These are phyloP conservation scores for Fusarium xylarioides DNA, from an alignment of 2,329 filamentous ascomycete genomes.

Conservation along the genomic window DNA sequence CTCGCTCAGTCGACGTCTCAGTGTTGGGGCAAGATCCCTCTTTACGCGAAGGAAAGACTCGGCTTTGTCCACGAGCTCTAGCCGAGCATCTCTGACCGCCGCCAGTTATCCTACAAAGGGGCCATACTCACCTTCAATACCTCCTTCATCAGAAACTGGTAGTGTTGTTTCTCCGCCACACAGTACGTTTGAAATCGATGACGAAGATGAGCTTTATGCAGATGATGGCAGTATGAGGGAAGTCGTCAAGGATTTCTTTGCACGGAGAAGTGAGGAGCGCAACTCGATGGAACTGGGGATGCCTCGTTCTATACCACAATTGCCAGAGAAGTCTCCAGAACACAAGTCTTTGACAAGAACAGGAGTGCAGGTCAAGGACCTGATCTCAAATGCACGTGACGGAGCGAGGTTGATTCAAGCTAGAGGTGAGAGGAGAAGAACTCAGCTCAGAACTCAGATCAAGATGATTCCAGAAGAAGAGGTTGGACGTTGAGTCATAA, in stretches of 20 bases:
- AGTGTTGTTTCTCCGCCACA: conserved; percentile 27
- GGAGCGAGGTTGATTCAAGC: conserved; percentile 33
- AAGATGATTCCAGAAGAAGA: conserved; percentile 46
- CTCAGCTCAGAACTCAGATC: conserved; percentile 50
- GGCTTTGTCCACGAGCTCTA: conserved; percentile 21
- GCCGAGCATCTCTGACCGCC: conserved; percentile 18
- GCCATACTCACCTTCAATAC: conserved; percentile 22
- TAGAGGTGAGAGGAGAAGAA: conserved; percentile 47
- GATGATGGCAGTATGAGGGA: conserved; percentile 33
- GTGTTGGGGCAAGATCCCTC: conserved; percentile 40
- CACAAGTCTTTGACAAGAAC: conserved; percentile 28
- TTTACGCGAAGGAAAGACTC: conserved; percentile 43
- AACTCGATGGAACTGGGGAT: conserved; percentile 19
- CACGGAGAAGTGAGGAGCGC: conserved; percentile 36
- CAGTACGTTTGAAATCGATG: conserved; percentile 49
- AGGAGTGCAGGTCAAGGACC: conserved; percentile 37
- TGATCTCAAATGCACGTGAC: conserved; percentile 40
- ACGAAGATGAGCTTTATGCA: conserved; percentile 37
- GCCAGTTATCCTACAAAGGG: conserved; percentile 28
- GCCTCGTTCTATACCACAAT: conserved; percentile 17
- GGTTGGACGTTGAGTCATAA: conserved; percentile 7
- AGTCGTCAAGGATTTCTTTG: conserved; percentile 36
- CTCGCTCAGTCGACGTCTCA: conserved; percentile 39
- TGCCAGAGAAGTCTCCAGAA: conserved; percentile 8
- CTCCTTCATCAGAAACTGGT: conserved; percentile 14